These are phyloP conservation scores for Plasmodium fragile DNA, from an alignment of 169 alveolate species.

Conservation along the genomic window DNA sequence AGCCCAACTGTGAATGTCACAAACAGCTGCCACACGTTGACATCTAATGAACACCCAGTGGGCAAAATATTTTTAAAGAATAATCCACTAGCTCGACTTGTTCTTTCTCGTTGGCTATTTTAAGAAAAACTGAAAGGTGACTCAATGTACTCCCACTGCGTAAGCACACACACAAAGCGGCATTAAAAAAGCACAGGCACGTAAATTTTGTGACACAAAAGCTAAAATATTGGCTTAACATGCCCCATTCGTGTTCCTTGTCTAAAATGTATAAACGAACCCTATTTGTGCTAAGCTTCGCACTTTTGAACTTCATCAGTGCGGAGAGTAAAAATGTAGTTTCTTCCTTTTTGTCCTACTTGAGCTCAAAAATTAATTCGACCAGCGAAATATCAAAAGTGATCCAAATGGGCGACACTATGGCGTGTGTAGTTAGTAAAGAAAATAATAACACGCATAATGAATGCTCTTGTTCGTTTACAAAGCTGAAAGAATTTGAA, in stretches of 20 bases:
- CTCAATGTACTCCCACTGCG: neutral
- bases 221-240: neutral
- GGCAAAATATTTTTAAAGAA: neutral
- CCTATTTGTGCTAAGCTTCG: constrained; percentile 5
- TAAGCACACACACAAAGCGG: neutral
- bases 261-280: constrained; percentile 33
- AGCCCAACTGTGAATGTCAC: neutral
- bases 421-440: constrained; percentile 44
- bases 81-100: neutral
- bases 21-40: neutral
- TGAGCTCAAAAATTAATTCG: constrained; percentile 55
- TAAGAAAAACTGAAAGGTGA: neutral
- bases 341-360: constrained; percentile 39
- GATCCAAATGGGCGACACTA: constrained; percentile 49
- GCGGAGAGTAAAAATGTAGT: constrained; percentile 49
- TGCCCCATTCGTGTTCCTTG: neutral
- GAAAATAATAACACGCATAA: constrained; percentile 10
- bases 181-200: neutral
- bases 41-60: neutral
- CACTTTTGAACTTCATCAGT: constrained; percentile 6
- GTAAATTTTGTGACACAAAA: neutral
- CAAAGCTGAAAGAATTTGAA: constrained; percentile 57
- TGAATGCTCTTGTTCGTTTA: constrained; percentile 74
- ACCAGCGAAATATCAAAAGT: constrained; percentile 63
- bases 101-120: neutral